Conservation (phyloP, 192 early-diverging fungal species). For the Funneliformis geosporum region DNA sequence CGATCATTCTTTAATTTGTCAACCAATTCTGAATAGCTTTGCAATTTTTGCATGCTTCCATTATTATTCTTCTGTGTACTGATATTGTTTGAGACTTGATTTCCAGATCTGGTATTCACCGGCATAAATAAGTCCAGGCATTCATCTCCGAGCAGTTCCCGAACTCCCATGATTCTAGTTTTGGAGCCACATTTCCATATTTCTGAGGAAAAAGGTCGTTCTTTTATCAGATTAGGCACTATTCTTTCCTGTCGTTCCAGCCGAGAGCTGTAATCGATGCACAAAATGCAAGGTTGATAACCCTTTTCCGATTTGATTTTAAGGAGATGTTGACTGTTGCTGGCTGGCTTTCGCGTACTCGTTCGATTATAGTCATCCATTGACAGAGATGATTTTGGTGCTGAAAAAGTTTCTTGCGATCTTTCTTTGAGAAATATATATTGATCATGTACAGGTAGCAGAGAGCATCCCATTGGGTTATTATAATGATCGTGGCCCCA, state of each 20-base stretch:
- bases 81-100: slow-evolving; percentile 2
- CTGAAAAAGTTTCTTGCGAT: too few relatives aligned
- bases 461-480: too few relatives aligned
- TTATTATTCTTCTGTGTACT: neutral
- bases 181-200: neutral
- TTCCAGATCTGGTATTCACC: neutral
- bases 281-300: too few relatives aligned
- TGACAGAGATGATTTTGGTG: too few relatives aligned
- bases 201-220: slow-evolving; percentile 12
- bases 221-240: neutral
- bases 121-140: neutral
- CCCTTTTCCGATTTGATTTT: too few relatives aligned
- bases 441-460: too few relatives aligned
- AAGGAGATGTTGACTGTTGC: too few relatives aligned
- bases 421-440: too few relatives aligned
- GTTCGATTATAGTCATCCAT: too few relatives aligned
- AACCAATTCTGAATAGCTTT: neutral
- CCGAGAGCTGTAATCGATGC: neutral
- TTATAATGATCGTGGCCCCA: too few relatives aligned
- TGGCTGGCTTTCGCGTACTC: too few relatives aligned
- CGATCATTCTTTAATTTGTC: slow-evolving; percentile 19
- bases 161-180: slow-evolving; percentile 4
- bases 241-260: neutral
- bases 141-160: slow-evolving; percentile 6
- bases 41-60: slow-evolving; percentile 15